Evolutionary conservation across 1,284 basidiomycete species (phyloP), one percentile per base, ranked within the genome.

Genomic region (Trametes versicolor): DNA sequence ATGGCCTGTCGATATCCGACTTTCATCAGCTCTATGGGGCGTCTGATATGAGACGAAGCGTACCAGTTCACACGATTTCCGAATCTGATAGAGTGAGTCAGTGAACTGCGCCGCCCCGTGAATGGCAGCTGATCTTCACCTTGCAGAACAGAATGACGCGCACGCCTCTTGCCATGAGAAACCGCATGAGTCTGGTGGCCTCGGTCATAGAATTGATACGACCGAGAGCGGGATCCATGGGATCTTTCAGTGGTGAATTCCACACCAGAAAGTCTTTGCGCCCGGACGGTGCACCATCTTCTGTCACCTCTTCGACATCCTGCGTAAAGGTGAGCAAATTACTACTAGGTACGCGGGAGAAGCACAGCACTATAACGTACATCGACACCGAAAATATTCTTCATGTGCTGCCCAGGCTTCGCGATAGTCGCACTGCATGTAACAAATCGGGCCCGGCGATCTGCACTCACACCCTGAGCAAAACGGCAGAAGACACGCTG

Each of bases 341-440:
- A 19, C 1, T 4, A n/a, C 6, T 25, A 29, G 12, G 10, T 19
- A 21, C 19, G 27, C 49, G 23, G 57, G n/a, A 7, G 25, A 2
- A 13, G 10, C 19, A 19, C 6, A 8, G 19, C 3, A 43, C 15
- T 43, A 17, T 43, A 17, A 48, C 77, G 61, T 13, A 83, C 79
- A 39, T 88, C 80, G 1, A 96, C 78, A 2, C 92, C 91, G 72
- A 94, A 93, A 37, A 96, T 83, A 36, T 82, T 84, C 63, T 80
- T 80, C 93, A 96, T 95, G 71, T 95, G 92, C 64, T 83, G 78
- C 60, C 77, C 78, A n/a, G 96, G 94, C 69, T 95, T 92, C 9
- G 88, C 83, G 47, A 97, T 93, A 0, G 96, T 97, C 23, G 95
- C 95, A 71, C 93, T 96, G 75, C 95, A 97, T 32, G 95, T 96